phyloP scores from a whole-genome alignment of 169 alveolate genomes.

The Hepatocystis sp. region DNA sequence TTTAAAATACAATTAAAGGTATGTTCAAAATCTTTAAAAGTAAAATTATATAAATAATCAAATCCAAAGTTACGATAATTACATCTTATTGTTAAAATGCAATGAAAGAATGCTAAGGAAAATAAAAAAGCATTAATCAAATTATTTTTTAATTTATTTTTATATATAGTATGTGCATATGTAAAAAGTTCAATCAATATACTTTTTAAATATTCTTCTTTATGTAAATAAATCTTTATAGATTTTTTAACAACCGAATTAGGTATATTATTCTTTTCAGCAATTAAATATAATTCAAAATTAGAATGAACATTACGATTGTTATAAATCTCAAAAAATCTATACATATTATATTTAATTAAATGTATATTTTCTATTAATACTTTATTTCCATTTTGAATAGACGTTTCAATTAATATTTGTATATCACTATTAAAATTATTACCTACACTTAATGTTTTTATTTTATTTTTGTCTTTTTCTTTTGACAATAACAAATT shows the following conservation, averaged over 20 bases:
- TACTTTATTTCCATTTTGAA: constrained; percentile 64
- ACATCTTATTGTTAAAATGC: constrained; percentile 36
- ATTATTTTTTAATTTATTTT: constrained; percentile 43
- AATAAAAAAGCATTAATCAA: constrained; percentile 50
- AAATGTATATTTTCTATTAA: constrained; percentile 63
- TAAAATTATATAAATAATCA: constrained; percentile 38
- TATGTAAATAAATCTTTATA: constrained; percentile 40
- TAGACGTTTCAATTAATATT: constrained; percentile 58
- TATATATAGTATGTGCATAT: constrained; percentile 31
- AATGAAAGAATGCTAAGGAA: constrained; percentile 48
- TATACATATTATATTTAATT: constrained; percentile 60
- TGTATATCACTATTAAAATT: constrained; percentile 65
- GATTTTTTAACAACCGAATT: constrained; percentile 34
- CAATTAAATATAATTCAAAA: constrained; percentile 42
- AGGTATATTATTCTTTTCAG: constrained; percentile 32
- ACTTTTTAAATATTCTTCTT: constrained; percentile 36
- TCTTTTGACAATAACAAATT: constrained; percentile 22
- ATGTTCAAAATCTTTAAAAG: constrained; percentile 45
- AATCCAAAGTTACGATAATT: constrained; percentile 51
- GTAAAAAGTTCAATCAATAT: constrained; percentile 21
- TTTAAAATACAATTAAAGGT: constrained; percentile 43
- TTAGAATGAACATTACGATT: constrained; percentile 52
- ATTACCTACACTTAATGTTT: constrained; percentile 63
- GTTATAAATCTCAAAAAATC: constrained; percentile 66
- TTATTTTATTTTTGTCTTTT: constrained; percentile 20